Evolutionary conservation across 2,329 filamentous ascomycete genomes (phyloP), one percentile per base, ranked within the genome.

Genomic region (Trichoderma gracile): DNA sequence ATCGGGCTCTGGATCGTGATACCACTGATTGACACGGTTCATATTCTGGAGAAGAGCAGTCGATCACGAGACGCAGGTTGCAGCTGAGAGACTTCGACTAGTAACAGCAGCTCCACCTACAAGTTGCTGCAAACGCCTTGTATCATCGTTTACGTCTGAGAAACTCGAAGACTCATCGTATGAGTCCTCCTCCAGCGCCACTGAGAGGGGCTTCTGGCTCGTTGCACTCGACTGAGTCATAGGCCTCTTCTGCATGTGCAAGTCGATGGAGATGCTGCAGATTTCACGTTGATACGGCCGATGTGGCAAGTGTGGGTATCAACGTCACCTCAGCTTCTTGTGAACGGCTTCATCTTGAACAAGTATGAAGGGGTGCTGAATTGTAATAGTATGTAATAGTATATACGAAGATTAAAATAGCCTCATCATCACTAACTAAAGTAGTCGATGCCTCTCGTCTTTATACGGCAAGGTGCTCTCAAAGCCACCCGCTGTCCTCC

Each of bases 101-200:
- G 27, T 19, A 10, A 9, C 23, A 23, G 49, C 49, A 47, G 61
- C 42, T 63, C 61, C 53, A 50, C 61, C 43, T 33, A 14, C 33
- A 14, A 38, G 12, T 38, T 38, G 12, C 10, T 38, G 33, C 33
- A 38, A 38, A 2, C 5, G 12, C 33, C 3, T 38, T 38, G 4
- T 38, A 38, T 38, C 33, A 38, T 38, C 33, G 33, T 4, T 38
- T 38, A 38, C 33, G 33, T 14, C 33, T 14, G 1, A 5, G 33
- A 38, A 5, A 38, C 33, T 33, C 1, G 2, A 33, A 14, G 17
- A 21, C 14, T 19, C 17, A 58, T 49, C 45, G 55, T 58, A 27
- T 52, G 58, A 61, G 58, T 49, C 47, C 21, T 42, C 33, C n/a
- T 15, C n/a, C 47, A 42, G 58, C 58, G 58, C 58, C 58, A 61